Conservation (phyloP, 2,329 filamentous ascomycete species). For the Beauveria sp. region DNA sequence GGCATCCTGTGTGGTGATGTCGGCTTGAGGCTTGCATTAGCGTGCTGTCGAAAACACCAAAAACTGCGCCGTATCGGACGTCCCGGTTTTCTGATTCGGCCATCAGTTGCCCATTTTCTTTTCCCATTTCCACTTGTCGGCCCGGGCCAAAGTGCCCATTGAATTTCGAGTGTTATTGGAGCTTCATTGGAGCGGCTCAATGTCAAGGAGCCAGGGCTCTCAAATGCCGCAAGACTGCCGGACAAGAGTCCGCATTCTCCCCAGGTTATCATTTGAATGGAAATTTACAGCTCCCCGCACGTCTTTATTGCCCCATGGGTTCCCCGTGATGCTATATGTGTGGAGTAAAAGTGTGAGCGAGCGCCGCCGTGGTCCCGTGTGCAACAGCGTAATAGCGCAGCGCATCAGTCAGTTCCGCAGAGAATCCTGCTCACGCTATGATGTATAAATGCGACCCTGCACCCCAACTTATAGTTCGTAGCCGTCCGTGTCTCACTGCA, state of each 20-base stretch:
- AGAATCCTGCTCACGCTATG: background rate
- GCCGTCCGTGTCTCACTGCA: background rate
- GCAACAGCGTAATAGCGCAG: too few species aligned
- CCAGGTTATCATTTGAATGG: background rate
- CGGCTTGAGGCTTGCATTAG: constrained; percentile 3
- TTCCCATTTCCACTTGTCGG: constrained; percentile 5
- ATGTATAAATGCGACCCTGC: constrained; percentile 1
- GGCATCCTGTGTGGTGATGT: background rate
- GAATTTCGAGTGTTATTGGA: background rate
- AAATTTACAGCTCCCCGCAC: background rate
- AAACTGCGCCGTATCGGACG: background rate
- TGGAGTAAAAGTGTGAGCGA: background rate
- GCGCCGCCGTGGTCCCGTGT: background rate
- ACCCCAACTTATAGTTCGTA: background rate
- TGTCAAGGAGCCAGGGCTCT: too few species aligned
- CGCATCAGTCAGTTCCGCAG: too few species aligned
- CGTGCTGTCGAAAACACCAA: background rate
- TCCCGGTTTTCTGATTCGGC: background rate
- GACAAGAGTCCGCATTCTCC: background rate
- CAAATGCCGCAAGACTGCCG: background rate
- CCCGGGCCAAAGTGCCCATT: background rate
- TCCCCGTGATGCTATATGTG: background rate
- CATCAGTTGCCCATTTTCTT: background rate
- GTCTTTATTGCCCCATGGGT: background rate
- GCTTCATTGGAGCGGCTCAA: background rate